Evolutionary conservation across 148 eudicot genomes (phyloP).

Genomic region (Amaranthus palmeri): DNA sequence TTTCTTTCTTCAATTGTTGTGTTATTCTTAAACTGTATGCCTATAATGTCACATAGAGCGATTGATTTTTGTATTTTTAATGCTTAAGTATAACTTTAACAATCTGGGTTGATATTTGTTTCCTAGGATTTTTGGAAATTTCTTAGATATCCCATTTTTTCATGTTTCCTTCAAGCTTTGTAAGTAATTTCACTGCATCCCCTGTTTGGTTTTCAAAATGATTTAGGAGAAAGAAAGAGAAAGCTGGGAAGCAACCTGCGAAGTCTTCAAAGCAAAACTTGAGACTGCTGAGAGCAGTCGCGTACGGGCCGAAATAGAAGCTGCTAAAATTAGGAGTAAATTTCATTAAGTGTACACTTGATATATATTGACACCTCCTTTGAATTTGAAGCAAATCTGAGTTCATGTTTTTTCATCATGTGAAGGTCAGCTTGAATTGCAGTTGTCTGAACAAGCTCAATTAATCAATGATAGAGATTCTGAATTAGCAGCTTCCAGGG

Average conservation of each 20-base stretch:
- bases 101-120: neutral
- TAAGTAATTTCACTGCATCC: neutral
- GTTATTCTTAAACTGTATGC: neutral
- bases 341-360: slow-evolving; percentile 3
- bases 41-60: neutral
- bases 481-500: slow-evolving; percentile 58
- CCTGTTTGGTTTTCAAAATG: slow-evolving; percentile 15
- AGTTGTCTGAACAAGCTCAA: slow-evolving; percentile 68
- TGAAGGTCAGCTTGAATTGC: slow-evolving; percentile 85
- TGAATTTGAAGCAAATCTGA: slow-evolving; percentile 2
- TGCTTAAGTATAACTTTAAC: neutral
- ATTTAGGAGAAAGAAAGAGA: slow-evolving; percentile 80
- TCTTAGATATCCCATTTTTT: neutral
- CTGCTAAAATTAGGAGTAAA: slow-evolving; percentile 86
- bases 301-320: slow-evolving; percentile 76
- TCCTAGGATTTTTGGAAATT: neutral
- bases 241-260: slow-evolving; percentile 53
- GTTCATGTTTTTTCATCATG: slow-evolving; percentile 12
- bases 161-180: neutral
- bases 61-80: neutral
- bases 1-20: neutral
- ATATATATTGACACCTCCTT: neutral
- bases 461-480: slow-evolving; percentile 59
- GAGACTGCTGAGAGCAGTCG: slow-evolving; percentile 81
- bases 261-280: slow-evolving; percentile 65